Base-by-base conservation (phyloP, 768 basidiomycete species). In the Cyclocybe aegerita region DNA sequence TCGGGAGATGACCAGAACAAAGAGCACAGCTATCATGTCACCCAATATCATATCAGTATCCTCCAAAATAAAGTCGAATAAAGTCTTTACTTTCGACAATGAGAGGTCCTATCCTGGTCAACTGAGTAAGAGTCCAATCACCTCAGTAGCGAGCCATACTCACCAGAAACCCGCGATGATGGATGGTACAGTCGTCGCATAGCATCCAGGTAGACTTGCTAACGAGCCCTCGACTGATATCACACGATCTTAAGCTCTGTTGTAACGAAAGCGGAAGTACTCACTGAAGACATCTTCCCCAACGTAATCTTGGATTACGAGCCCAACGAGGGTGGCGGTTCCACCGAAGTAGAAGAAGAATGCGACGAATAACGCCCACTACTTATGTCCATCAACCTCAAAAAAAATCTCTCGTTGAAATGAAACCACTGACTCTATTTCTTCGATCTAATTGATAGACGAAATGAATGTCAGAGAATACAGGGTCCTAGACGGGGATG, bases 111-210 rank as follows among this genome's bases (percentile, higher is more conserved):
- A 67, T 57, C 63, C 63, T 64, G 38, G 23, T 16, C 16, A 29
- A 32, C 17, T 35, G n/a, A 39, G 9, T 11, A 1, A 43, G 12
- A 32, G 7, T 12, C 7, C 8, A 36, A 6, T 9, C 12, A 17
- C 32, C 11, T 7, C 9, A 41, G 17, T 30, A 29, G 1, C 9
- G 11, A 14, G 14, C 11, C 37, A 14, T 8, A 46, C 61, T n/a
- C 32, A 66, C 65, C 63, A 67, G 44, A 61, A 60, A 2, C 65
- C 65, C 8, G 59, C 64, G 38, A 67, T 63, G 9, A 62, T 62
- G 8, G 58, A 55, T 32, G 64, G 65, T 3, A 67, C 63, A 11
- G 52, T 59, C 5, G 58, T 59, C 1, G 65, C 60, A 52, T 66
- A 66, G 50, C 65, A 66, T n/a, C 65, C 65, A 4, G 65, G 65